Evolutionary conservation across 768 basidiomycete species (phyloP), one percentile per base, ranked within the genome.

Genomic region (Lactarius tabidus): DNA sequence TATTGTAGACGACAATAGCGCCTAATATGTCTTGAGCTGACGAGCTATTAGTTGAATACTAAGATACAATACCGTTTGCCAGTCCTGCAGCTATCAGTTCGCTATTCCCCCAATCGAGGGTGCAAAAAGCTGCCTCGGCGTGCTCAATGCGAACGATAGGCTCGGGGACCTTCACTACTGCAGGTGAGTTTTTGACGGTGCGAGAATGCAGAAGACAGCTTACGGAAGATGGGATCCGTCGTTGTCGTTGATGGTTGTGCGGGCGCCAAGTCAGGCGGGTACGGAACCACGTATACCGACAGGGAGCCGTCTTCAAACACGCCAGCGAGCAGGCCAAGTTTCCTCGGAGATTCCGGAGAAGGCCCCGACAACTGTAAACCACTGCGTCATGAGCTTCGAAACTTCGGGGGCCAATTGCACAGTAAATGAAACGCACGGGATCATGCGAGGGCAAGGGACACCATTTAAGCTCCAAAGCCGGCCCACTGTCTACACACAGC

Each of bases 81-180:
- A 88, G 88, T 0, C 95, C 95, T 15, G 90, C 84, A 0, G 92
- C 93, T 8, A 99, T 74, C 14, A 87, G 70, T 63, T 90, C 87
- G 67, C 92, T 91, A 67, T 92, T 93, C 0, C 87, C 90, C 95
- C 95, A 98, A 69, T 97, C 94, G 60, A 97, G 79, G 18, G 85
- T 82, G 82, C 85, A 89, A 72, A 88, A 89, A n/a, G 81, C 78
- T 0, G 91, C 83, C 51, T 93, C 90, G 60, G 88, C 86, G 2
- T 93, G 76, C 69, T 90, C 85, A 1, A 98, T 83, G 12, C 85
- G 83, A 7, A 95, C 57, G 3, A 90, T 71, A 0, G 95, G 92
- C 55, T 87, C 78, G 0, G 84, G 75, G 15, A 88, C 60, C 60
- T 78, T 80, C 12, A 90, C 89, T 91, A 60, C 18, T 3, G 28